Evolutionary conservation across 768 basidiomycete genomes (phyloP).

Genomic region (Kondoa subrosea): DNA sequence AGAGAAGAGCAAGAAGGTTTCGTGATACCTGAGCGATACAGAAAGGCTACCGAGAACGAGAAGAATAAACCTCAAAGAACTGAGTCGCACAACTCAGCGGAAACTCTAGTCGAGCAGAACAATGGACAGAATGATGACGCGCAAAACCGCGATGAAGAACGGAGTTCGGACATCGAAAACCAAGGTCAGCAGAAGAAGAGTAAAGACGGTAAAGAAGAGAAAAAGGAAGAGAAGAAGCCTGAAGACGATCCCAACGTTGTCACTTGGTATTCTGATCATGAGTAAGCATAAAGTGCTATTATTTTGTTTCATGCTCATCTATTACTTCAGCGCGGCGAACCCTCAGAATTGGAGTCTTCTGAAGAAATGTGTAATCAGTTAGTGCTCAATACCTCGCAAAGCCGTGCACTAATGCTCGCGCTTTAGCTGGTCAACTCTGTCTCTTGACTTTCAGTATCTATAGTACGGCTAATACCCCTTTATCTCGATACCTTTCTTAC

Average conservation of each 20-base stretch:
- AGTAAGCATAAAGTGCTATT: not conserved
- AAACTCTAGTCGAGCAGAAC: not conserved
- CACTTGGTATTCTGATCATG: conserved; percentile 19
- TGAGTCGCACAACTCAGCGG: not conserved
- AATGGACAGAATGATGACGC: not conserved
- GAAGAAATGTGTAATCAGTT: not conserved
- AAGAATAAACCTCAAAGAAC: too few species aligned
- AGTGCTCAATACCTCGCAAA: not conserved
- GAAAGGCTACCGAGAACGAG: not conserved
- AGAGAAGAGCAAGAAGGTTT: conserved; percentile 1
- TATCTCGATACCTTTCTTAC: not conserved
- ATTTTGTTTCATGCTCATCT: not conserved
- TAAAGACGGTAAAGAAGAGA: not conserved
- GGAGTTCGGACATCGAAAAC: not conserved
- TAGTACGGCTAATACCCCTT: not conserved
- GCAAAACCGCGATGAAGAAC: not conserved
- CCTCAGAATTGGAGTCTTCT: conserved; percentile 7
- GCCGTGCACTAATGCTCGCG: conserved; percentile 12
- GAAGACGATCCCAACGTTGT: conserved; percentile 17
- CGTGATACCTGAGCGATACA: not conserved
- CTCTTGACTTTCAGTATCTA: conserved; percentile 23
- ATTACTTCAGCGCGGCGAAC: conserved; percentile 11
- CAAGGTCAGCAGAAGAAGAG: not conserved
- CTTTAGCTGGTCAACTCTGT: conserved; percentile 13
- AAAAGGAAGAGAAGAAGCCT: not conserved